phyloP scores from a whole-genome alignment of 768 basidiomycete species.

The Rhizopogon vulgaris region DNA sequence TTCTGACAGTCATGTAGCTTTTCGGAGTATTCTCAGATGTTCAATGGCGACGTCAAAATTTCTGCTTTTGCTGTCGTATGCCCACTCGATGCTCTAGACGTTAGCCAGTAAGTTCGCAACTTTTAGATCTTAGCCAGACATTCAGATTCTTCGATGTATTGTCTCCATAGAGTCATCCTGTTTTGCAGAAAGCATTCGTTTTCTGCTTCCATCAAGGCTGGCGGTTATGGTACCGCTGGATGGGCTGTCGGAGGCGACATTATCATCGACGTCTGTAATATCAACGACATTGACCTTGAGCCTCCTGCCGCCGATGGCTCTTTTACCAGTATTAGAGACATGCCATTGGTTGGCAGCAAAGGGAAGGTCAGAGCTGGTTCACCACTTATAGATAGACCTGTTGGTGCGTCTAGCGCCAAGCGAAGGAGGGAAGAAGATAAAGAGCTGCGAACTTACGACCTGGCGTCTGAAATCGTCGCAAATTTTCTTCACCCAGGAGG shows the following conservation, averaged over 20 bases:
- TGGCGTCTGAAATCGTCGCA: conserved; percentile 49
- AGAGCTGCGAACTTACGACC: conserved; percentile 44
- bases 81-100: conserved; percentile 74
- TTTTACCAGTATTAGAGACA: conserved; percentile 57
- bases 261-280: conserved; percentile 70
- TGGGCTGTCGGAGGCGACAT: conserved; percentile 87
- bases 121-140: conserved; percentile 1
- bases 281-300: conserved; percentile 67
- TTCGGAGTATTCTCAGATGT: conserved; percentile 38
- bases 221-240: conserved; percentile 87
- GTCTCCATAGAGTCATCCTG: conserved; percentile 44
- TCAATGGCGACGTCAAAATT: conserved; percentile 72
- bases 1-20: conserved; percentile 16
- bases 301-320: conserved; percentile 44
- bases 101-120: conserved; percentile 61
- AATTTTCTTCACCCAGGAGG: conserved; percentile 35
- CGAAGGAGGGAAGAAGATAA: conserved; percentile 53
- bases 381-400: not conserved
- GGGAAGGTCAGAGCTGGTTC: conserved; percentile 38
- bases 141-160: conserved; percentile 4
- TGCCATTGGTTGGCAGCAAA: conserved; percentile 45
- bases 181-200: conserved; percentile 71
- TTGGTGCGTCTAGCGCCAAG: conserved; percentile 31
- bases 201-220: conserved; percentile 79
- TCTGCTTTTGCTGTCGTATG: conserved; percentile 58